Conservation (phyloP, 2,329 filamentous ascomycete genomes). For the Penicillium sp. region DNA sequence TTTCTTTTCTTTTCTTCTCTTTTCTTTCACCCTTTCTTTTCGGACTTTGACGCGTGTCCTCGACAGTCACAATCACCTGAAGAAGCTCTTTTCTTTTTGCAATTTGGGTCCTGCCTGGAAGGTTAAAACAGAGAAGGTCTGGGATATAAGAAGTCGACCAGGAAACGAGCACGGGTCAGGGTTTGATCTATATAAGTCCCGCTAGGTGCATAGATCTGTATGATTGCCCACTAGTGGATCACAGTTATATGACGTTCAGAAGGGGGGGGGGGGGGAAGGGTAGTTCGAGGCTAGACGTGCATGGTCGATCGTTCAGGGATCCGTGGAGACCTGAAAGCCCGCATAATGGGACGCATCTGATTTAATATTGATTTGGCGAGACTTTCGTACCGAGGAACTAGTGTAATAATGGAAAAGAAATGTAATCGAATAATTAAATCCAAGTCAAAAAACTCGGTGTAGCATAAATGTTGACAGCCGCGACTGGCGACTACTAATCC, state of each 20-base stretch:
- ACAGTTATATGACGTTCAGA: conserved; percentile 1
- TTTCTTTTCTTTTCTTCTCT: neutral
- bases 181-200: neutral
- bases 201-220: neutral
- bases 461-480: conserved; percentile 17
- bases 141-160: neutral
- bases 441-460: conserved; percentile 3
- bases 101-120: conserved; percentile 3
- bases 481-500: conserved; percentile 20
- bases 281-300: conserved; percentile 18
- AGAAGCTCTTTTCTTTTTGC: neutral
- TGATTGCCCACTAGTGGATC: neutral
- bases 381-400: neutral
- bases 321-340: conserved; percentile 15
- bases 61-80: too few relatives aligned
- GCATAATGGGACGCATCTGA: conserved; percentile 13
- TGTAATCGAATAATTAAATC: neutral
- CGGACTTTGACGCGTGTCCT: neutral
- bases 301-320: conserved; percentile 18
- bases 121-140: neutral
- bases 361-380: neutral
- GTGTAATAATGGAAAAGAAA: neutral
- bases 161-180: neutral
- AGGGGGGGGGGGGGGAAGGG: neutral
- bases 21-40: neutral